Evolutionary conservation across 352 stramenopile genomes (phyloP), one percentile per base, ranked within the genome.

Genomic region (Globisporangium spiculum): DNA sequence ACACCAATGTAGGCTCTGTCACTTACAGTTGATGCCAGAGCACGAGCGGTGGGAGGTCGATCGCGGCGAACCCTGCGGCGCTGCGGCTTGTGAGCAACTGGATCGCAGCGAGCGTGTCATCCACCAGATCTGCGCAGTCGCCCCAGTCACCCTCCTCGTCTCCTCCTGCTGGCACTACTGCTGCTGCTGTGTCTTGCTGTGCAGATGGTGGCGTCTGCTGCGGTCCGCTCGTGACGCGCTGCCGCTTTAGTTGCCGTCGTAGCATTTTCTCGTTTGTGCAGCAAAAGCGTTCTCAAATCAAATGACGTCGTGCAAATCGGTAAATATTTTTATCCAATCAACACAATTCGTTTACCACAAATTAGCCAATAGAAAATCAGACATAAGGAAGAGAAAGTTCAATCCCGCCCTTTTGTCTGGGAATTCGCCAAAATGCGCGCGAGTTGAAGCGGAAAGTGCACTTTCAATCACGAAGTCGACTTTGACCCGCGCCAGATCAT

Each of bases 1-100:
- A 50, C 44, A 8, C 9, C 44, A 52, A 52, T 52, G 44, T 4
- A 61, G 18, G 30, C 4, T 60, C 14, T 7, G 27, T 14, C 20
- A 75, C 72, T 53, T 71, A 88, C 81, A 91, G 50, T 74, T 90
- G 83, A 53, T 91, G 83, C 72, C 76, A 81, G 20, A 90, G 44
- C 24, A 83, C 65, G 9, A 89, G 16, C 6, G 80, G 71, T 53
- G 81, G 74, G n/a, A 88, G 60, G 24, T 68, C 67, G 0, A 80
- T 67, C 9, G 57, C 50, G 46, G 61, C 67, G 67, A 88, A 91
- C 8, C 70, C 72, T 16, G 67, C 62, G 4, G 69, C 38, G 53
- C 80, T 84, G 36, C 81, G 81, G 34, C 68, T 75, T n/a, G 72
- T 48, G 22, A 90, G 68, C 41, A 91, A 73, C 58, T 91, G 69